These are phyloP conservation scores for Malus hybrid DNA, from an alignment of 331 rosid species.

Conservation along the genomic window DNA sequence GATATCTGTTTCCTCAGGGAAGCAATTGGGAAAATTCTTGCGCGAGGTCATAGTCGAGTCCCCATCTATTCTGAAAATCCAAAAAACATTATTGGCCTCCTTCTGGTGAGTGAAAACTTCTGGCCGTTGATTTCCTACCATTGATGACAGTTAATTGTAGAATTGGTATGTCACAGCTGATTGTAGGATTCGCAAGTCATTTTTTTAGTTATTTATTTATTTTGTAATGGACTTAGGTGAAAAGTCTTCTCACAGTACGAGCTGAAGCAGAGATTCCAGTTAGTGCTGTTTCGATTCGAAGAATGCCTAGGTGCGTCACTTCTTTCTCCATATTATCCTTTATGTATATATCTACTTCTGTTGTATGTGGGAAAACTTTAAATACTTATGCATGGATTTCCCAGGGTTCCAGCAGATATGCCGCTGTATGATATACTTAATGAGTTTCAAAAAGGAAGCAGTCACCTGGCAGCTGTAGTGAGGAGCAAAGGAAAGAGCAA, in stretches of 20 bases:
- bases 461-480: slow-evolving; percentile 47
- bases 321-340: not conserved
- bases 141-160: not conserved
- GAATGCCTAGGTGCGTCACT: slow-evolving; percentile 34
- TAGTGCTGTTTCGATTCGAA: slow-evolving; percentile 38
- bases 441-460: slow-evolving; percentile 47
- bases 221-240: slow-evolving; percentile 24
- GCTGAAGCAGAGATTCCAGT: slow-evolving; percentile 47
- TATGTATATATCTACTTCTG: not conserved
- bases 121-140: not conserved
- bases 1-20: slow-evolving; percentile 21
- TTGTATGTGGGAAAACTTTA: not conserved
- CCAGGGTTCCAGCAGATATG: slow-evolving; percentile 44
- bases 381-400: slow-evolving; percentile 1
- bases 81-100: slow-evolving; percentile 36
- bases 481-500: slow-evolving; percentile 30
- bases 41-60: slow-evolving; percentile 42
- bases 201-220: not conserved
- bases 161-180: not conserved
- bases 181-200: not conserved
- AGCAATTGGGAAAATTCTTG: slow-evolving; percentile 44
- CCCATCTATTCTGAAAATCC: slow-evolving; percentile 38
- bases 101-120: slow-evolving; percentile 16
- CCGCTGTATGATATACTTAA: slow-evolving; percentile 43
- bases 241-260: slow-evolving; percentile 42